Evolutionary conservation across 768 basidiomycete species (phyloP), one percentile per base, ranked within the genome.

Genomic region (Mycena galopus): DNA sequence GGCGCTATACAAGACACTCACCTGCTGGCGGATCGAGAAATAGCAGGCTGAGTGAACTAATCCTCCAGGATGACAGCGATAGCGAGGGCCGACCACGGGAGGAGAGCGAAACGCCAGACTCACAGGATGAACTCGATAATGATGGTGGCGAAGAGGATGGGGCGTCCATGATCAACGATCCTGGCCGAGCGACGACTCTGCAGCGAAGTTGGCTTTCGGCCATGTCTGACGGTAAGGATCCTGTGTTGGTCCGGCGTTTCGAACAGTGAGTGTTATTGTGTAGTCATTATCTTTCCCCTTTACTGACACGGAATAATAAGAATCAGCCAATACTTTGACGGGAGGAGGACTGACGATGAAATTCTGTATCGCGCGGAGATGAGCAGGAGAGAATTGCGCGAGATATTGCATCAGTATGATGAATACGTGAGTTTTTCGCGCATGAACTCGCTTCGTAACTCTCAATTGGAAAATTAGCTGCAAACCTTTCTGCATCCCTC

Each of bases 271-370:
- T 81, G 25, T 3, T 55, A 6, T 47, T 27, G 33, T 55, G 47
- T 37, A 17, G 64, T 12, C 37, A 19, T 27, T 16, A 39, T 25
- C 39, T 10, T n/a, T 3, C 7, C 39, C 27, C 60, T 60, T 30
- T 68, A 2, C 64, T 44, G 69, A 67, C 3, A 0, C n/a, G n/a
- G 35, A 12, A 62, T 17, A 10, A 65, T 3, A 79, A 97, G 96
- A 71, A 94, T 97, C 62, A 93, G 95, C 71, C 94, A 95, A 76
- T 98, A 96, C 79, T 96, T 98, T 77, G 96, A 99, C 76, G 97
- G 97, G 16, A 94, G 92, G 80, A 92, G 88, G 62, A 95, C 95
- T 0, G 94, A 96, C 71, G 96, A 98, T 75, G 97, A 98, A 81
- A 97, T 98, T 69, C 86, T 97, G n/a, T 95, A 92, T 79, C 87